These are phyloP conservation scores for Xanthoconium separans DNA, from an alignment of 1,284 basidiomycete species.

Conservation along the genomic window DNA sequence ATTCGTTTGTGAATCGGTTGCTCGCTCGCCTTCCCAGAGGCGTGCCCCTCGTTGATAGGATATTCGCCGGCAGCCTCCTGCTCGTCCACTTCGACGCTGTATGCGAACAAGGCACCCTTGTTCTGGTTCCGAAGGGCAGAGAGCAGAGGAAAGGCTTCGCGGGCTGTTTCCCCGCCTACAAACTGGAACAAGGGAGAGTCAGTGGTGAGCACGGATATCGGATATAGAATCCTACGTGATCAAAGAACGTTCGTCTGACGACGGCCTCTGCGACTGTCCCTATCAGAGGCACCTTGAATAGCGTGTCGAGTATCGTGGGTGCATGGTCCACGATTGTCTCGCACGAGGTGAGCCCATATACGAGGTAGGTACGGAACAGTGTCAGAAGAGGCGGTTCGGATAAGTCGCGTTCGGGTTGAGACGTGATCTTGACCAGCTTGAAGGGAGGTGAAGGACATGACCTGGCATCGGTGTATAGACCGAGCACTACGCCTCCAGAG, in stretches of 20 bases:
- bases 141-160: constrained; percentile 67
- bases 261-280: constrained; percentile 65
- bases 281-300: constrained; percentile 68
- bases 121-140: constrained; percentile 60
- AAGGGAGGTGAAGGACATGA: constrained; percentile 29
- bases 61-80: constrained; percentile 31
- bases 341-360: constrained; percentile 79
- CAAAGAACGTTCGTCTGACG: constrained; percentile 84
- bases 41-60: background rate
- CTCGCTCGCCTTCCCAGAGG: constrained; percentile 5
- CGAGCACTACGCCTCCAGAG: constrained; percentile 18
- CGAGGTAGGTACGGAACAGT: constrained; percentile 71
- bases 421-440: constrained; percentile 4
- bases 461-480: constrained; percentile 26
- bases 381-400: constrained; percentile 17
- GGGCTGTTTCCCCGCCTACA: constrained; percentile 83
- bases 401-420: constrained; percentile 2
- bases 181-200: constrained; percentile 50
- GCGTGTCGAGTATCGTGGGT: constrained; percentile 63
- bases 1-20: constrained; percentile 55
- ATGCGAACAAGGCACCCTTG: constrained; percentile 80
- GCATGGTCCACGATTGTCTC: constrained; percentile 78
- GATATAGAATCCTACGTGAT: constrained; percentile 50
- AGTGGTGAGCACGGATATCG: background rate
- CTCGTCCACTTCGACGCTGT: constrained; percentile 83